phyloP scores from a whole-genome alignment of 164 flowering plant species.

The Warburgia ugandensis region DNA sequence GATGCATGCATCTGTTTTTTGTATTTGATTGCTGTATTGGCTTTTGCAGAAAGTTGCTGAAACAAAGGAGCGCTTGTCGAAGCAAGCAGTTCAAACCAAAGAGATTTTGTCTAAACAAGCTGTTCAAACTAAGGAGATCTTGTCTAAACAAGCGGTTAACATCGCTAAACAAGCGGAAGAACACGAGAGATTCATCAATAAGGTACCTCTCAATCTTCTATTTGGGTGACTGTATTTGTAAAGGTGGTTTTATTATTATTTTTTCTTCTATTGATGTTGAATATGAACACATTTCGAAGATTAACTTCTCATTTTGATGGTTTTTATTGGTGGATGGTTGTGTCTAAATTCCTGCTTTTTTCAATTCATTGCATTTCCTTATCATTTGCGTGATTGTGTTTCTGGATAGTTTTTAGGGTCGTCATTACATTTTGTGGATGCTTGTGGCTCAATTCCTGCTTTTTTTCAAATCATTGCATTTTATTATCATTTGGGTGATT shows the following conservation, averaged over 20 bases:
- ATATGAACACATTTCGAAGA: background rate
- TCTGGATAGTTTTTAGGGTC: background rate
- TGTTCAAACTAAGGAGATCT: slow-evolving; percentile 64
- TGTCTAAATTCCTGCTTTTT: too few relatives aligned
- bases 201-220: slow-evolving; percentile 33
- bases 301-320: too few relatives aligned
- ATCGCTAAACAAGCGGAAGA: slow-evolving; percentile 93
- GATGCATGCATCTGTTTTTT: background rate
- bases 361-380: background rate
- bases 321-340: too few relatives aligned
- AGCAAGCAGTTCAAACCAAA: slow-evolving; percentile 65
- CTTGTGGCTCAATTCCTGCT: background rate
- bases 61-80: slow-evolving; percentile 65
- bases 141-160: slow-evolving; percentile 85
- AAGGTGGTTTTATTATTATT: background rate
- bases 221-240: background rate
- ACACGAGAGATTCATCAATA: slow-evolving; percentile 80
- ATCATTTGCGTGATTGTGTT: background rate
- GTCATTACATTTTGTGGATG: background rate
- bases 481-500: slow-evolving; percentile 2
- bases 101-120: slow-evolving; percentile 73
- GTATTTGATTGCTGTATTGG: slow-evolving; percentile 6
- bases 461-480: background rate
- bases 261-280: background rate
- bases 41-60: slow-evolving; percentile 60